Evolutionary conservation across 75 land plant species (phyloP), one percentile per base, ranked within the genome.

Genomic region (Larix kaempferi): DNA sequence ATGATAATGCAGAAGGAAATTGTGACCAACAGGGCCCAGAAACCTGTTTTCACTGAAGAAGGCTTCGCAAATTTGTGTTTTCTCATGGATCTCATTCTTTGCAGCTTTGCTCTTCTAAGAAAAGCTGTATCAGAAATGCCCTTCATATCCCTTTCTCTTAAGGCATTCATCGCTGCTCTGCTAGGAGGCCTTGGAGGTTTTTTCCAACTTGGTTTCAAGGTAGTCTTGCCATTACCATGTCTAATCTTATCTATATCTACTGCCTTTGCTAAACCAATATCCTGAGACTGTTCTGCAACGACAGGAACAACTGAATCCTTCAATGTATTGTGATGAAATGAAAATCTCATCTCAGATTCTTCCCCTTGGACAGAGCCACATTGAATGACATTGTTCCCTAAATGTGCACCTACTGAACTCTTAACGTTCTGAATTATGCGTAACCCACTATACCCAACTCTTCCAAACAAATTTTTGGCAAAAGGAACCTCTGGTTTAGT

Each of bases 131-230:
- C 71, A 67, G 71, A 67, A 67, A 19, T 39, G 22, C 21, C 49
- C 49, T 67, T 67, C 71, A 67, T 67, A 37, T 67, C 44, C 44
- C 16, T 67, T 44, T 67, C 71, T 8, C 49, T 37, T 13, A 44
- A 21, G 10, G 22, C 10, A 67, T 67, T 44, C 15, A 49, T 67
- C 22, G 49, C 3, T 39, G 71, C 11, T 39, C 71, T 41, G 44
- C 44, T 67, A 2, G 71, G 71, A 39, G 71, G 71, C 49, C 71
- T 67, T 1, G 71, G 71, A 29, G 71, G 71, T 44, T 67, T 67
- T 19, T 67, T 67, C 71, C 71, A 67, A 8, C 71, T 44, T 6
- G 72, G 72, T 67, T 67, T 67, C 72, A 39, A 6, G 16, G 44
- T 19, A 17, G 1, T 17, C 4, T 21, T 67, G 72, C 0, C 23